Evolutionary conservation across 345 rosid genomes (phyloP).

Genomic region (Tarenaya hassleriana): DNA sequence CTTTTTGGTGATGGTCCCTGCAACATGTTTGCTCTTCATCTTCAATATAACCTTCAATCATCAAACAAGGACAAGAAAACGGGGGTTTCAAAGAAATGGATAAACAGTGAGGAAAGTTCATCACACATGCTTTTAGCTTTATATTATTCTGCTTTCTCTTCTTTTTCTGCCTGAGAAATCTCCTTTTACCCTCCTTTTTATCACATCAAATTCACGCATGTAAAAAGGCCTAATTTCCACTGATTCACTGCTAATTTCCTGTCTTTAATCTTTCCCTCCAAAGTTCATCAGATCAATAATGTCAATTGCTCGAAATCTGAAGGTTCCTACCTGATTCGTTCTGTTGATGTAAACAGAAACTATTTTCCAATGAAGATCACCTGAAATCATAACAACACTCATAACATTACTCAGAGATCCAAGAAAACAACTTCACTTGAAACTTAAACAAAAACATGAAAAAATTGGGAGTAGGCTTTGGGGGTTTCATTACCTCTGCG

Average conservation of each 20-base stretch:
- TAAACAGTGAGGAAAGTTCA: constrained; percentile 11
- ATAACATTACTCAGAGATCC: background rate
- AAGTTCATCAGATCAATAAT: constrained; percentile 18
- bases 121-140: constrained; percentile 1
- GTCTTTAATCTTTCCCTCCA: constrained; percentile 9
- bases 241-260: constrained; percentile 12
- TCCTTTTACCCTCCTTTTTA: constrained; percentile 21
- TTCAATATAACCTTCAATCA: constrained; percentile 73
- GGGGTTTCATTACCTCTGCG: constrained; percentile 53
- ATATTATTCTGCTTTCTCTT: constrained; percentile 19
- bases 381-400: constrained; percentile 39
- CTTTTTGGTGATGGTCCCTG: constrained; percentile 95
- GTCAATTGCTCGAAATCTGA: background rate
- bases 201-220: constrained; percentile 22
- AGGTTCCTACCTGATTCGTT: constrained; percentile 54
- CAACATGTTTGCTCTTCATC: constrained; percentile 97
- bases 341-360: constrained; percentile 86
- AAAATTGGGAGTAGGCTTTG: background rate
- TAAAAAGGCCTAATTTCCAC: constrained; percentile 12
- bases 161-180: constrained; percentile 22
- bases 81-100: constrained; percentile 22
- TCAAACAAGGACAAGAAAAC: constrained; percentile 9
- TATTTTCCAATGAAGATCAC: constrained; percentile 90
- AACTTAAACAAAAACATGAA: background rate
- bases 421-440: background rate